Evolutionary conservation across 139 green algal genomes (phyloP), one percentile per base, ranked within the genome.

Genomic region (Chlorokybus atmophyticus): DNA sequence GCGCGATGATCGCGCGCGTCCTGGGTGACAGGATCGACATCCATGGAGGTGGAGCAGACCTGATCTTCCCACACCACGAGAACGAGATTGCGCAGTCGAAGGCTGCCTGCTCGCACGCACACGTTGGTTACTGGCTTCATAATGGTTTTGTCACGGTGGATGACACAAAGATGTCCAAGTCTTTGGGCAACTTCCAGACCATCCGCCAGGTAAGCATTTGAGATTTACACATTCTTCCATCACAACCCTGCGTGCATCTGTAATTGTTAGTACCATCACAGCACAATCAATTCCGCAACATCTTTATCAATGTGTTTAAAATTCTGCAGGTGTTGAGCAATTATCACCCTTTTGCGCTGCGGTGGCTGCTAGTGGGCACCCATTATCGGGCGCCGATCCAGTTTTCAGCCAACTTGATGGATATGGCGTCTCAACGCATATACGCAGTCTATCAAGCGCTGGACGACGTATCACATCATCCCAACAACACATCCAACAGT

Each of bases 131-230:
- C 71, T 97, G 89, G 89, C 3, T 78, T 59, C 89, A 97, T 77
- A 96, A 96, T 53, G 89, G 87, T 41, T 93, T 94, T 62, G 86
- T 94, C 30, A 93, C 87, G 53, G 80, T 97, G 29, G 84, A 94
- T 64, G 80, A 70, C 52, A 88, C 94, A 68, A 97, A 97, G 77
- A 97, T 97, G 90, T 85, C 68, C 51, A 97, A 97, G 79, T 85
- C 67, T 1, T 59, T 97, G 5, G 90, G 90, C 32, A 97, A 97
- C 76, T 97, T 97, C 70, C 94, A 96, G 78, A 97, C 88, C 30
- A 97, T 97, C 54, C 59, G 87, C 29, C 73, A 94, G 31, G 83
- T 93, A 51, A 50, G 44, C n/a, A 19, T 19, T 52, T 7, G 7
- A 8, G 14, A 5, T 52, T 44, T 10, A 44, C 35, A 10, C 10